Percentiles rank a stretch among this genome's conserved stretches.
Conservation (phyloP, 352 stramenopile genomes). For the Pythium vanterpoolii region DNA sequence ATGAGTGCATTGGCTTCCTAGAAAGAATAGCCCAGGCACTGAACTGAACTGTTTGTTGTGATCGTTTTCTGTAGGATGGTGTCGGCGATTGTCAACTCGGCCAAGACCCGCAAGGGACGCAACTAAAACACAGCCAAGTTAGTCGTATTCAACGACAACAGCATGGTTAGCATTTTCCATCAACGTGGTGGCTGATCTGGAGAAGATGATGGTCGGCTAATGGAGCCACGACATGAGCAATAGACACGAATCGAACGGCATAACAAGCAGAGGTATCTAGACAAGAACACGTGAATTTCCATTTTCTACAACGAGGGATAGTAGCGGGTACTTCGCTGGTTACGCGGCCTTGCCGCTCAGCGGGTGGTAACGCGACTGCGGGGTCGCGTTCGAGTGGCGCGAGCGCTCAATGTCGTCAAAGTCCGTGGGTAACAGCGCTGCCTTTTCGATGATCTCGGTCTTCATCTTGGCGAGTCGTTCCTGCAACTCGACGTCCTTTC, state of each 20-base stretch:
- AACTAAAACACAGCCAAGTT: slow-evolving; percentile 10
- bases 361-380: slow-evolving; percentile 17
- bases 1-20: neutral
- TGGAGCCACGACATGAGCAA: neutral
- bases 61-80: slow-evolving; percentile 79
- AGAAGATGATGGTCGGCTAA: neutral
- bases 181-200: neutral
- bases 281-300: slow-evolving; percentile 7
- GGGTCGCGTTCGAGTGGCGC: slow-evolving; percentile 13
- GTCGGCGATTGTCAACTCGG: slow-evolving; percentile 74
- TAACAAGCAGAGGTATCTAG: neutral
- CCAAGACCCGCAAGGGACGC: slow-evolving; percentile 36
- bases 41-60: neutral
- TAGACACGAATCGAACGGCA: neutral
- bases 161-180: too few relatives aligned
- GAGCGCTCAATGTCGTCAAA: slow-evolving; percentile 24
- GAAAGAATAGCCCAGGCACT: neutral
- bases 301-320: neutral
- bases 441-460: slow-evolving; percentile 16
- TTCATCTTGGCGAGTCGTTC: slow-evolving; percentile 39
- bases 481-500: slow-evolving; percentile 14
- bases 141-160: too few relatives aligned
- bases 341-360: slow-evolving; percentile 15
- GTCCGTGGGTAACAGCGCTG: slow-evolving; percentile 9
- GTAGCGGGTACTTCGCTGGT: neutral